These are phyloP conservation scores for Penicillium lividum DNA, from an alignment of 495 filamentous ascomycete genomes.

Conservation along the genomic window DNA sequence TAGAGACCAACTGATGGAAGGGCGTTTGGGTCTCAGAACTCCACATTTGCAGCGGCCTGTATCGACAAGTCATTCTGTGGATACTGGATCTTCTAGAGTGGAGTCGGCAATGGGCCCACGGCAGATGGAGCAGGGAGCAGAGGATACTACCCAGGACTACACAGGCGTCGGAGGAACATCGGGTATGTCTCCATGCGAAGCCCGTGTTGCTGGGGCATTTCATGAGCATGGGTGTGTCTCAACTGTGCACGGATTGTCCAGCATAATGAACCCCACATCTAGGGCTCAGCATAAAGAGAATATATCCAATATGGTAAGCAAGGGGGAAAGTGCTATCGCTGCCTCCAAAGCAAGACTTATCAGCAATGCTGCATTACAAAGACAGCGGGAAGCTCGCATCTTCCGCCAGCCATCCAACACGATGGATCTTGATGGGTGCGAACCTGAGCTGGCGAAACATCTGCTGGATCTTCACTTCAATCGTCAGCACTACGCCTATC, in stretches of 20 bases:
- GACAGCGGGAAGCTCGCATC: slow-evolving; percentile 9
- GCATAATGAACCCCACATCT: slow-evolving; percentile 2
- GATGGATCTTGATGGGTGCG: slow-evolving; percentile 37
- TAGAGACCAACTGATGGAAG: no score
- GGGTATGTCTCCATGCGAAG: slow-evolving; percentile 4
- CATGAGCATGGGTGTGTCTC: slow-evolving; percentile 2
- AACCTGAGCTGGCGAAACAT: slow-evolving; percentile 31
- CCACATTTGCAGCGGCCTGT: no score
- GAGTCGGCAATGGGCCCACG: no score
- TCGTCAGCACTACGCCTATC: slow-evolving; percentile 21
- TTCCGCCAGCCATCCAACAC: not conserved
- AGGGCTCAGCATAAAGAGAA: slow-evolving; percentile 1
- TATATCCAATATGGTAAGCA: not conserved
- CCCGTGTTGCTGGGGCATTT: slow-evolving; percentile 1
- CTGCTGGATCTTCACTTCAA: slow-evolving; percentile 37
- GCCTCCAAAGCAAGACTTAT: slow-evolving; percentile 6
- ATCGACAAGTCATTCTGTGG: no score
- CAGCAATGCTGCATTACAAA: slow-evolving; percentile 10
- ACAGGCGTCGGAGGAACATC: not conserved
- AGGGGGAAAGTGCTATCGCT: not conserved
- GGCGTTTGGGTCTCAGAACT: no score
- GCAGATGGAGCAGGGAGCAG: no score
- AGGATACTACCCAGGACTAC: no score
- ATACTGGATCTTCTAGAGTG: no score
- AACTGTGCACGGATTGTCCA: not conserved